Evolutionary conservation across 495 filamentous ascomycete species (phyloP).

Genomic region (Penicillium cosmopolitanum): DNA sequence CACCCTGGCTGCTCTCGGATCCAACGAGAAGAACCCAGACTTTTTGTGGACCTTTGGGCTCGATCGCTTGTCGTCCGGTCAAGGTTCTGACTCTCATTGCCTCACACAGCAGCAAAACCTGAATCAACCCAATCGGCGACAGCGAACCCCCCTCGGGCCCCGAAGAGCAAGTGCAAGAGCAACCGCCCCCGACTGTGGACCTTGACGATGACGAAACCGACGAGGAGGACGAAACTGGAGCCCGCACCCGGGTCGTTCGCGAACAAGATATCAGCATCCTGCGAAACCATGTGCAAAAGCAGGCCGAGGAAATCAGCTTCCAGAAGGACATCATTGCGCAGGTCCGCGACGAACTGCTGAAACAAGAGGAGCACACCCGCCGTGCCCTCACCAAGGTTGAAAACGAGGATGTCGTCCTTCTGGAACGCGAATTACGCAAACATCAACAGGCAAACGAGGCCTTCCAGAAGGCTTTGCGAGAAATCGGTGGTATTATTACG

Average conservation of each 20-base stretch:
- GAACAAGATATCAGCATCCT: slow-evolving; percentile 73
- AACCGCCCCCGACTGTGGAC: slow-evolving; percentile 36
- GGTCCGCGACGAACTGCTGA: slow-evolving; percentile 66
- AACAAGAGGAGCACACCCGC: slow-evolving; percentile 64
- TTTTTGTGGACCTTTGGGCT: slow-evolving; percentile 46
- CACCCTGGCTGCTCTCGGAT: slow-evolving; percentile 57
- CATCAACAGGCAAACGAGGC: slow-evolving; percentile 98
- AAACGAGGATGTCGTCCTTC: slow-evolving; percentile 64
- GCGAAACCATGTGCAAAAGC: slow-evolving; percentile 75
- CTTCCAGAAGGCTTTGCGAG: slow-evolving; percentile 94
- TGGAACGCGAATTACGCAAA: slow-evolving; percentile 93
- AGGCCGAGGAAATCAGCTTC: slow-evolving; percentile 74
- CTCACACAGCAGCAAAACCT: slow-evolving; percentile 45
- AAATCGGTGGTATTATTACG: slow-evolving; percentile 97
- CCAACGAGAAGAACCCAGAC: slow-evolving; percentile 41
- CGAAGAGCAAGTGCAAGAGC: slow-evolving; percentile 23
- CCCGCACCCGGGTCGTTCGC: slow-evolving; percentile 53
- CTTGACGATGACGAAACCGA: slow-evolving; percentile 47
- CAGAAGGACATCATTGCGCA: slow-evolving; percentile 72
- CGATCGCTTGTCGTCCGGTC: slow-evolving; percentile 42
- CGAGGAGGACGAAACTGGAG: slow-evolving; percentile 43
- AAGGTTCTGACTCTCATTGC: slow-evolving; percentile 46
- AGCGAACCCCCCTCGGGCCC: slow-evolving; percentile 28
- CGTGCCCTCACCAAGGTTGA: slow-evolving; percentile 60
- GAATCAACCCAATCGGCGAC: slow-evolving; percentile 34